Conservation (phyloP, 495 filamentous ascomycete genomes). For the Penicillium pancosmium region DNA sequence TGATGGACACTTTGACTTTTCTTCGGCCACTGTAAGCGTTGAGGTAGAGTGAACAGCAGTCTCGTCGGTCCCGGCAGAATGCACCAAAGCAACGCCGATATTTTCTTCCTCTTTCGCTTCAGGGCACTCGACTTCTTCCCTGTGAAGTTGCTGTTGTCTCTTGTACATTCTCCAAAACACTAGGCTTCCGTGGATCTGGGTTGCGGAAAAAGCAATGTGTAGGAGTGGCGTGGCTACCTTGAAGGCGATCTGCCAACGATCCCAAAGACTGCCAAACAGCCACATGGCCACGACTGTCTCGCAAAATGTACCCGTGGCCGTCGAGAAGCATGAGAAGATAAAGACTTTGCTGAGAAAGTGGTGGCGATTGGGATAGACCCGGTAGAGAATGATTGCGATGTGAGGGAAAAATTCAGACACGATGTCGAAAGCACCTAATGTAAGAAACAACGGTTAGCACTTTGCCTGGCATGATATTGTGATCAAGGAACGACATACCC, state of each 20-base stretch:
- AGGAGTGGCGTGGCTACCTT: slow-evolving; percentile 51
- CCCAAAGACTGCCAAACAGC: slow-evolving; percentile 51
- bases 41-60: neutral
- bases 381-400: slow-evolving; percentile 52
- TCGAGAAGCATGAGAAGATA: slow-evolving; percentile 39
- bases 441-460: neutral
- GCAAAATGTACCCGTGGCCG: slow-evolving; percentile 41
- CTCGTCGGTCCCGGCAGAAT: neutral
- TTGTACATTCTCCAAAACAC: slow-evolving; percentile 49
- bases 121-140: slow-evolving; percentile 53
- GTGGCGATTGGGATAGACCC: slow-evolving; percentile 42
- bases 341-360: slow-evolving; percentile 47
- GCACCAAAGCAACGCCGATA: slow-evolving; percentile 1
- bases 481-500: slow-evolving; percentile 36
- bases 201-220: slow-evolving; percentile 46
- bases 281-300: slow-evolving; percentile 54
- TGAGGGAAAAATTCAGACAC: slow-evolving; percentile 54
- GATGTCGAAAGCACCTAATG: slow-evolving; percentile 51
- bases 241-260: slow-evolving; percentile 49
- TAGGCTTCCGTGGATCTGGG: slow-evolving; percentile 48
- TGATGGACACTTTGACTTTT: too few relatives aligned
- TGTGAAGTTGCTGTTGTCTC: slow-evolving; percentile 31
- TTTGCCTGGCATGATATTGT: neutral
- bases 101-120: slow-evolving; percentile 3
- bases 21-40: neutral